These are phyloP conservation scores for Aschersonia sp. DNA, from an alignment of 2,329 filamentous ascomycete genomes.

Conservation along the genomic window DNA sequence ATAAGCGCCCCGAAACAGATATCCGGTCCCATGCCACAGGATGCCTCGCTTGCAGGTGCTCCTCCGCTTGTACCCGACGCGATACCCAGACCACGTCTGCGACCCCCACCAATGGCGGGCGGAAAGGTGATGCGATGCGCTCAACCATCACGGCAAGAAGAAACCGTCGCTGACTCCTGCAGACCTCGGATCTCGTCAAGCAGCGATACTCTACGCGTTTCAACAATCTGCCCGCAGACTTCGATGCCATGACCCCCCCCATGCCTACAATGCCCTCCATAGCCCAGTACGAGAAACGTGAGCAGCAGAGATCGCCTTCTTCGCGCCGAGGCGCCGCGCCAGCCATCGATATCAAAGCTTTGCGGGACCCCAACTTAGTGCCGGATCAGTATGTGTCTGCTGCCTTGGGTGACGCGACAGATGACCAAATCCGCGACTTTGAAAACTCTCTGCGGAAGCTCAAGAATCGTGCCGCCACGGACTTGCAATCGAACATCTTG, in stretches of 20 bases:
- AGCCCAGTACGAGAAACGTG: conserved; percentile 40
- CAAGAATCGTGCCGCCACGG: conserved; percentile 62
- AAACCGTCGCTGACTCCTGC: conserved; percentile 1
- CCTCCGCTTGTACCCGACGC: conserved; percentile 10
- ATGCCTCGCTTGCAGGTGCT: conserved; percentile 21
- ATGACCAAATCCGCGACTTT: conserved; percentile 73
- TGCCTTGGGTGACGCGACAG: conserved; percentile 70
- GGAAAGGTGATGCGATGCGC: conserved; percentile 32
- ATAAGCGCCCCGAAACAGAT: conserved; percentile 52
- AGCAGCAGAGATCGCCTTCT: conserved; percentile 37
- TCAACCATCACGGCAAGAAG: not conserved
- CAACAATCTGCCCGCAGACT: conserved; percentile 59
- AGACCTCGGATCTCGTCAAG: conserved; percentile 78
- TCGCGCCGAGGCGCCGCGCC: conserved; percentile 42
- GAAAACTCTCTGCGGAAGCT: conserved; percentile 62
- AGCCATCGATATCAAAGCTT: conserved; percentile 58
- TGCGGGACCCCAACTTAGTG: conserved; percentile 66
- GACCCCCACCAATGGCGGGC: conserved; percentile 34
- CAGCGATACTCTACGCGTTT: conserved; percentile 88
- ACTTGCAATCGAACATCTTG: conserved; percentile 89
- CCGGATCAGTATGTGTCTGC: conserved; percentile 66
- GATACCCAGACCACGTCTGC: conserved; percentile 23
- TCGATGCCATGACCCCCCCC: conserved; percentile 52
- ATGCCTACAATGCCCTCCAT: conserved; percentile 53
- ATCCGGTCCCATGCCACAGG: conserved; percentile 42